These are phyloP conservation scores for Ceratocystis albifundus DNA, from an alignment of 2,329 filamentous ascomycete genomes.

Conservation along the genomic window DNA sequence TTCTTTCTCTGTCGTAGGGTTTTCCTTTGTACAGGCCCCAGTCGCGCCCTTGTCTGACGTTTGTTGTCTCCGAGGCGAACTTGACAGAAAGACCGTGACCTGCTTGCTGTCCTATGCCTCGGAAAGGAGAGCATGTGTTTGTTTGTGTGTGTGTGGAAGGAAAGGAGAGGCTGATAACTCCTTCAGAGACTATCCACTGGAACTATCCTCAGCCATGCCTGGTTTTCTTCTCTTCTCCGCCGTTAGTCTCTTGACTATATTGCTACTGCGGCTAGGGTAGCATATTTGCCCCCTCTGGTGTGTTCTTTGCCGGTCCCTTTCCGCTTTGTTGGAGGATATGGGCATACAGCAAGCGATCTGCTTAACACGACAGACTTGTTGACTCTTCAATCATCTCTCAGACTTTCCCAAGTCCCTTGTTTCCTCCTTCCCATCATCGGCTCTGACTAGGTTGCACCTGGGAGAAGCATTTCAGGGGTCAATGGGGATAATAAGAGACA, in stretches of 20 bases:
- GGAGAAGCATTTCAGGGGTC: constrained; percentile 10
- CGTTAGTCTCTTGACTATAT: neutral
- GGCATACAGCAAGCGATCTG: neutral
- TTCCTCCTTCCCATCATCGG: constrained; percentile 5
- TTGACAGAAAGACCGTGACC: constrained; percentile 11
- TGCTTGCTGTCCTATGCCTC: constrained; percentile 4
- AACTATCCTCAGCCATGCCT: neutral
- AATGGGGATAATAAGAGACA: constrained; percentile 9
- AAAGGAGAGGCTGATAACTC: neutral
- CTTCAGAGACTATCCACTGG: too few relatives aligned
- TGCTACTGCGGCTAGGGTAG: neutral
- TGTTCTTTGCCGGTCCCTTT: constrained; percentile 1
- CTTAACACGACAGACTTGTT: neutral
- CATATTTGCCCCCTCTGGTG: neutral
- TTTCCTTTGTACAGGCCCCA: constrained; percentile 4
- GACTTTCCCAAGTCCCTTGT: constrained; percentile 2
- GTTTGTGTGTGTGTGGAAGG: neutral
- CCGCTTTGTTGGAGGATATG: neutral
- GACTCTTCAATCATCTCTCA: neutral
- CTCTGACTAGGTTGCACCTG: constrained; percentile 11
- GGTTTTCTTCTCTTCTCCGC: neutral
- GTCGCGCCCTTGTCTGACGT: constrained; percentile 9
- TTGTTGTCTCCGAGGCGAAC: constrained; percentile 2
- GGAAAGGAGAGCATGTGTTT: neutral
- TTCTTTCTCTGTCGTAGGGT: neutral